A percentile compares a stretch with the other conserved stretches of the same genome.
Evolutionary conservation across 2,329 filamentous ascomycete genomes (phyloP).

Genomic region (Teratosphaeria destructans): DNA sequence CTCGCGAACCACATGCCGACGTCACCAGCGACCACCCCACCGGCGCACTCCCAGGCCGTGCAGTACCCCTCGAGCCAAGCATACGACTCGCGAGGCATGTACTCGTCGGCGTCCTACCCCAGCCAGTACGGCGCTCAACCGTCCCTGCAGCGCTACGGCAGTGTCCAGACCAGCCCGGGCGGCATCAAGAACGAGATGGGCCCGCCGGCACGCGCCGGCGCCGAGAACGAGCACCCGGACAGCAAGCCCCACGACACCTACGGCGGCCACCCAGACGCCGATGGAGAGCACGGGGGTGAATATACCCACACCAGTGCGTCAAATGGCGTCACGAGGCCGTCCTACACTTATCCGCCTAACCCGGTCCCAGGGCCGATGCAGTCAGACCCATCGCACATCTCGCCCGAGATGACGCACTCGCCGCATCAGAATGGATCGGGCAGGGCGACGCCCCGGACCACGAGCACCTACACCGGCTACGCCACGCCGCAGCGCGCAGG

Average conservation of each 20-base stretch:
- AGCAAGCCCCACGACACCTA: slow-evolving; percentile 53
- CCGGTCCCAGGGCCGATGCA: slow-evolving; percentile 53
- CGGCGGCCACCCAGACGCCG: slow-evolving; percentile 36
- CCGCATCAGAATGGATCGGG: slow-evolving; percentile 75
- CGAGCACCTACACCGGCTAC: slow-evolving; percentile 60
- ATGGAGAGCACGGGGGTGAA: slow-evolving; percentile 48
- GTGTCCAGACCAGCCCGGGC: slow-evolving; percentile 43
- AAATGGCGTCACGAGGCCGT: slow-evolving; percentile 61
- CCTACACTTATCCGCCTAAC: slow-evolving; percentile 66
- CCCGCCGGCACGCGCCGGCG: slow-evolving; percentile 57
- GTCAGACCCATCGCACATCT: slow-evolving; percentile 64
- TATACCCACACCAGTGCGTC: slow-evolving; percentile 70
- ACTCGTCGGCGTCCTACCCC: slow-evolving; percentile 55
- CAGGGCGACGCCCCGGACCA: slow-evolving; percentile 74
- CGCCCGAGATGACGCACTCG: slow-evolving; percentile 73
- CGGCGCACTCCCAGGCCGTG: slow-evolving; percentile 69
- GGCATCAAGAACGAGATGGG: slow-evolving; percentile 76
- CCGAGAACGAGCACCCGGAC: slow-evolving; percentile 53
- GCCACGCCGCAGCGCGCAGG: slow-evolving; percentile 65
- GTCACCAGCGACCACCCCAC: slow-evolving; percentile 74
- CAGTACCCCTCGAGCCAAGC: slow-evolving; percentile 62
- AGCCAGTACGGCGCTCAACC: slow-evolving; percentile 57
- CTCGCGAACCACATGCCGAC: slow-evolving; percentile 70
- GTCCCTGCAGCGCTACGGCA: slow-evolving; percentile 57
- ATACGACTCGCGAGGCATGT: slow-evolving; percentile 75